Base-by-base conservation (phyloP, 345 rosid genomes). In the Aethionema arabicum region DNA sequence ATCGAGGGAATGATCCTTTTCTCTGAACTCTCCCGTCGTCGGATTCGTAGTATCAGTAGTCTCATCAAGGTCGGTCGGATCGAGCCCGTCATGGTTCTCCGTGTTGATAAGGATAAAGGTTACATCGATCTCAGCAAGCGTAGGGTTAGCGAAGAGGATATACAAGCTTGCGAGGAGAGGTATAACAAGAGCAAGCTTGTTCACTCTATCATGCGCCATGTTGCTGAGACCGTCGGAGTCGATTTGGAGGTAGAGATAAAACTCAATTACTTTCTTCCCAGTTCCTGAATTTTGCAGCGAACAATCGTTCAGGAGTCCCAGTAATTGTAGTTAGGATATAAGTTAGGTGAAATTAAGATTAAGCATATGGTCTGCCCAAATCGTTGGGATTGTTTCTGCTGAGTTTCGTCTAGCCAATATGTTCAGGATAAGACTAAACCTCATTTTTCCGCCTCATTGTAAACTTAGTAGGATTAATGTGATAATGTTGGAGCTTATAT, bases 21-120 rank as follows among this genome's bases (percentile, higher is more conserved):
- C 82, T 91, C 95, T 27, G 98, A 91, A 90, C 95, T 91, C 41
- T 91, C 96, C 30, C 91, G 96, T 56, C 98, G 98, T 64, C 85
- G 98, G 37, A 91, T 91, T 74, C 90, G 98, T 15, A 87, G 96
- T 32, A 90, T 87, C 53, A 91, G 91, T 45, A 85, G 93, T 67
- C 74, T 91, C 40, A 87, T 91, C 74, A 91, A 84, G 80, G 96
- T 91, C 11, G 98, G 96, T 43, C 82, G 98, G 21, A 91, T 74
- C 65, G 98, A 91, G 80, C 96, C 98, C 10, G 96, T 87, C 12
- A 91, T 91, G 98, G 98, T 91, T 4, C 85, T 91, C 9, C 87
- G 96, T 63, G 97, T 90, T 2, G 95, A 90, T 56, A 90, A 84
- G 78, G 97, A 90, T 63, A 90, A 84, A 54, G 97, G 97, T 0